Evolutionary conservation across 768 basidiomycete genomes (phyloP), one percentile per base, ranked within the genome.

Genomic region (Rhizopogon salebrosus): DNA sequence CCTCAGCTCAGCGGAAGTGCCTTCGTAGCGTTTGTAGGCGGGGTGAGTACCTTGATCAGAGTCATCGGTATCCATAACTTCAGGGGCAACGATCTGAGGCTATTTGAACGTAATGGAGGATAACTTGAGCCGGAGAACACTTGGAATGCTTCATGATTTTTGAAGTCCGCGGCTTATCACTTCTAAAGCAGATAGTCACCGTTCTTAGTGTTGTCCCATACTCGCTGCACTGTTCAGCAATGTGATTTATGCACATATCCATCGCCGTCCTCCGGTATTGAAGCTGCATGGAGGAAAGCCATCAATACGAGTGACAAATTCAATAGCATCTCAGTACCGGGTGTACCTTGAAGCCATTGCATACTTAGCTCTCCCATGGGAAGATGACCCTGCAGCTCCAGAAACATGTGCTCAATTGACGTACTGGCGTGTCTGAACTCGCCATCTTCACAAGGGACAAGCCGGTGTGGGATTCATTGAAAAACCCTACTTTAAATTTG

Each of bases 1-100:
- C 26, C 59, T 61, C 43, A 62, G 48, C 45, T 64, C 67, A 27
- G 41, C 60, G 42, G 46, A 46, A 29, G 54, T 45, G 23, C 62
- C 63, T 34, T 34, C 2, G 31, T 11, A 34, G 31, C 13, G 4
- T 34, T 13, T 34, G 11, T 34, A 34, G 14, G 43, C 31, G 31
- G 29, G 5, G 3, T 20, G 27, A 22, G 13, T 13, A 11, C 27
- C n/a, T 48, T 29, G 31, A 14, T 13, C 34, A 6, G 37, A 6
- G 29, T 18, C 18, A 5, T 52, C 6, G 27, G 26, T 35, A 23
- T 52, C 43, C 43, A 50, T 48, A 50, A n/a, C 41, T 9, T 20
- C 14, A 18, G n/a, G 18, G 11, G 31, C 20, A 10, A 23, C 14
- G 45, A 7, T 46, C 20, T 22, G 8, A 22, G 14, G 29, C 16